phyloP scores from a whole-genome alignment of 169 alveolate genomes.

The Cryptosporidium bovis region DNA sequence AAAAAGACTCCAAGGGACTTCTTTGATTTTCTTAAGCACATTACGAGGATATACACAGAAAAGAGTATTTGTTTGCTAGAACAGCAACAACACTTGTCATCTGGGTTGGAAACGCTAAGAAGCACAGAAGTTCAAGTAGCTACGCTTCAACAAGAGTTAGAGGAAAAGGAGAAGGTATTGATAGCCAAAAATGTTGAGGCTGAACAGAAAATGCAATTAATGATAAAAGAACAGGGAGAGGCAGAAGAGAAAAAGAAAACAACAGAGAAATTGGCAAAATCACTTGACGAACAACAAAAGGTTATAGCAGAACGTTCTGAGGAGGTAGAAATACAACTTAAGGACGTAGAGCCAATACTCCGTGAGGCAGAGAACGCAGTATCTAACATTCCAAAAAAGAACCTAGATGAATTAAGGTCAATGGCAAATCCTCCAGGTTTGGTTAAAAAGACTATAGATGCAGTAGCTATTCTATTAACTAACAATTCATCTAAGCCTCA shows the following conservation, averaged over 20 bases:
- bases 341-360: constrained; percentile 95
- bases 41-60: constrained; percentile 89
- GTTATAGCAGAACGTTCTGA: constrained; percentile 85
- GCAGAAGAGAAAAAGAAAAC: constrained; percentile 93
- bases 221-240: constrained; percentile 93
- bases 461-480: constrained; percentile 90
- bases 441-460: constrained; percentile 94
- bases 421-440: constrained; percentile 95
- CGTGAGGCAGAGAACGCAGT: constrained; percentile 94
- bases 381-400: constrained; percentile 90
- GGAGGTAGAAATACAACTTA: constrained; percentile 90
- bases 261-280: constrained; percentile 88
- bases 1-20: constrained; percentile 96
- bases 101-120: constrained; percentile 94
- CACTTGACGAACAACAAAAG: constrained; percentile 90
- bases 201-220: constrained; percentile 91
- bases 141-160: constrained; percentile 89
- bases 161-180: constrained; percentile 89
- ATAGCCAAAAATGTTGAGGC: constrained; percentile 94
- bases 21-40: constrained; percentile 95
- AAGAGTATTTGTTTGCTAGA: constrained; percentile 92
- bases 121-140: constrained; percentile 93
- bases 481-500: constrained; percentile 85
- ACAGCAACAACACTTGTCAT: constrained; percentile 92
- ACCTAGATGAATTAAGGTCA: constrained; percentile 90